Percentiles rank a stretch among this genome's conserved stretches.
Evolutionary conservation across 352 stramenopile species (phyloP).

Genomic region (Phytophthora sp.): DNA sequence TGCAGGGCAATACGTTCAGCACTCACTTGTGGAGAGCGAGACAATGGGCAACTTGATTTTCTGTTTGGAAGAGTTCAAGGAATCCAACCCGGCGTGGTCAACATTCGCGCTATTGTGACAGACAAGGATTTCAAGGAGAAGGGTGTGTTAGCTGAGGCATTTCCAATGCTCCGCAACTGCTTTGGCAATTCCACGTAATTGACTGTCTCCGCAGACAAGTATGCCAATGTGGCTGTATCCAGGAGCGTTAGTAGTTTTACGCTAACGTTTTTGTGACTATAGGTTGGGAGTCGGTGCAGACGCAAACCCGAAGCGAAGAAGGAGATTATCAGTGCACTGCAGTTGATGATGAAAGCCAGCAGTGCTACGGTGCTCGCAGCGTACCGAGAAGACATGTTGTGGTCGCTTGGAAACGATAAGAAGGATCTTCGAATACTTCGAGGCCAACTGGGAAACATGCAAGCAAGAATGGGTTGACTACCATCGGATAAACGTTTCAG

Average conservation of each 20-base stretch:
- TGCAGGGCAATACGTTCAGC: no score
- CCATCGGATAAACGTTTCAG: not conserved
- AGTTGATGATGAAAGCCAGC: conserved; percentile 20
- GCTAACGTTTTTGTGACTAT: not conserved
- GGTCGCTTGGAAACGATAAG: conserved; percentile 9
- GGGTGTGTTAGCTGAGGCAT: conserved; percentile 8
- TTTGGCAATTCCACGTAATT: conserved; percentile 22
- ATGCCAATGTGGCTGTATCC: not conserved
- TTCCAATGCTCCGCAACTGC: conserved; percentile 9
- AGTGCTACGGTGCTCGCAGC: not conserved
- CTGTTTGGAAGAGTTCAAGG: not conserved
- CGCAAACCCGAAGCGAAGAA: conserved; percentile 1
- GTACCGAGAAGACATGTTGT: conserved; percentile 2
- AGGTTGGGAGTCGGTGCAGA: conserved; percentile 8
- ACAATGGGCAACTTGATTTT: no score
- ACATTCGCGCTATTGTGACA: conserved; percentile 19
- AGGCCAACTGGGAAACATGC: conserved; percentile 12
- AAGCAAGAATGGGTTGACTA: not conserved
- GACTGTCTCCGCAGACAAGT: conserved; percentile 11
- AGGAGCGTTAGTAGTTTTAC: no score
- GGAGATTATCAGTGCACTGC: not conserved
- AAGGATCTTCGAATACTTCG: conserved; percentile 18
- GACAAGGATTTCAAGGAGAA: conserved; percentile 27
- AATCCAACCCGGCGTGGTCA: not conserved
- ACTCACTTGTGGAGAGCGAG: no score